These are phyloP conservation scores for Fusarium agapanthi DNA, from an alignment of 2,329 filamentous ascomycete genomes.

Conservation along the genomic window DNA sequence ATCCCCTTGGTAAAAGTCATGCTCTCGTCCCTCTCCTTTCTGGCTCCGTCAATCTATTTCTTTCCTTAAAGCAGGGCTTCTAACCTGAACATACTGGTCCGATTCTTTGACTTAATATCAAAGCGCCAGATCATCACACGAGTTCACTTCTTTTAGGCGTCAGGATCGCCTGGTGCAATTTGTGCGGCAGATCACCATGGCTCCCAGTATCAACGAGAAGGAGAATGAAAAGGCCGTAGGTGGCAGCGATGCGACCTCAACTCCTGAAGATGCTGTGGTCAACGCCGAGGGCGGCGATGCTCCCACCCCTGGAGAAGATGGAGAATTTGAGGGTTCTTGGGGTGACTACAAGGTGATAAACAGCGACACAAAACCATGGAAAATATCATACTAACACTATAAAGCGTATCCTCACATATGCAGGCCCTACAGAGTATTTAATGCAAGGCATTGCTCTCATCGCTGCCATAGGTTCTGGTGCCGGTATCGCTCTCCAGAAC, in stretches of 20 bases:
- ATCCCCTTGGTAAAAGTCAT: constrained; percentile 7
- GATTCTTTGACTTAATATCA: not conserved
- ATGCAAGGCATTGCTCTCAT: constrained; percentile 43
- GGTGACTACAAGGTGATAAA: constrained; percentile 34
- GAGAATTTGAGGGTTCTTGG: constrained; percentile 32
- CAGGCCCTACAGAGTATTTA: constrained; percentile 39
- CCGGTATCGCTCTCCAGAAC: constrained; percentile 50
- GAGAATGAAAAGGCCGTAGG: constrained; percentile 20
- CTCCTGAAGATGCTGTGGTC: constrained; percentile 11
- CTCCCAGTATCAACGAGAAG: constrained; percentile 22
- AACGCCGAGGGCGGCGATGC: constrained; percentile 5
- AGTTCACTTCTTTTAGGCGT: not conserved
- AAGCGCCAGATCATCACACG: not conserved
- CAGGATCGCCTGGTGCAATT: not conserved
- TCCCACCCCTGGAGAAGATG: constrained; percentile 10
- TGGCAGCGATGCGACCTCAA: not conserved
- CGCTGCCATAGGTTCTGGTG: constrained; percentile 49
- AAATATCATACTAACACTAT: constrained; percentile 1
- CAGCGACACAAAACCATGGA: not conserved
- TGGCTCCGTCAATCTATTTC: not conserved
- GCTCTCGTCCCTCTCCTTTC: not conserved
- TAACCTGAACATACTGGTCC: constrained; percentile 5
- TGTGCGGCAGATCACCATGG: constrained; percentile 11
- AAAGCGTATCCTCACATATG: constrained; percentile 47
- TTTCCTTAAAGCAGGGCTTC: not conserved